Base-by-base conservation (phyloP, 2,329 filamentous ascomycete species). In the Huntiella bhutanensis region DNA sequence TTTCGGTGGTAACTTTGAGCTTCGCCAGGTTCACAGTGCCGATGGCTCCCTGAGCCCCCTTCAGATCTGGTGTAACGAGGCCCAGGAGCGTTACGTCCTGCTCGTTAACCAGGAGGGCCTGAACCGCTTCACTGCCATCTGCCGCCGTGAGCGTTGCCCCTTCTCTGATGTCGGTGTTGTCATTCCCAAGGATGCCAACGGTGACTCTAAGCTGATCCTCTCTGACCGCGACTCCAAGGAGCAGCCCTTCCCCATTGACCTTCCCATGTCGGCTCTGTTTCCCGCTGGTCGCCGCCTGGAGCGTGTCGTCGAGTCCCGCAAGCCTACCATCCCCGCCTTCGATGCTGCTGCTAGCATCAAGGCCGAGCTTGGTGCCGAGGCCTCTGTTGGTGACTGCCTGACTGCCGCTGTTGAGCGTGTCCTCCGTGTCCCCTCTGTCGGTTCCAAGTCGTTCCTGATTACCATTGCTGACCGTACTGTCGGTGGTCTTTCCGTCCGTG, bases 51-150 rank as follows among this genome's bases (percentile, higher is more conserved):
- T 98, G 82, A 94, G 84, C 56, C 91, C 91, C 15, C 73, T 98
- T 49, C 84, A 96, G 59, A 94, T 98, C 41, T 96, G 88, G 87
- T 95, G 91, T 62, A 93, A 88, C 55, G 88, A 96, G 60, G 85
- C 91, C 0, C 91, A 98, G 59, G 91, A 98, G 62, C 74, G 91
- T 59, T 98, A 98, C 56, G 91, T 98, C 5, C 67, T 98, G 55
- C 78, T 92, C 6, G 77, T 98, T 51, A 85, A 87, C 51, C 74
- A 76, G 44, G 80, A 91, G 15, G 71, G 77, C 45, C 73, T 96
- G 56, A 86, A 88, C 55, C 77, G 63, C 68, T 98, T 80, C 56
- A 66, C 67, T 39, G 75, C 66, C 58, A 80, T 80, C 48, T 77
- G 74, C 59, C 66, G 65, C 52, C 75, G 91, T 58, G 91, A 98